Evolutionary conservation across 768 basidiomycete species (phyloP).

Genomic region (Russula earlei): DNA sequence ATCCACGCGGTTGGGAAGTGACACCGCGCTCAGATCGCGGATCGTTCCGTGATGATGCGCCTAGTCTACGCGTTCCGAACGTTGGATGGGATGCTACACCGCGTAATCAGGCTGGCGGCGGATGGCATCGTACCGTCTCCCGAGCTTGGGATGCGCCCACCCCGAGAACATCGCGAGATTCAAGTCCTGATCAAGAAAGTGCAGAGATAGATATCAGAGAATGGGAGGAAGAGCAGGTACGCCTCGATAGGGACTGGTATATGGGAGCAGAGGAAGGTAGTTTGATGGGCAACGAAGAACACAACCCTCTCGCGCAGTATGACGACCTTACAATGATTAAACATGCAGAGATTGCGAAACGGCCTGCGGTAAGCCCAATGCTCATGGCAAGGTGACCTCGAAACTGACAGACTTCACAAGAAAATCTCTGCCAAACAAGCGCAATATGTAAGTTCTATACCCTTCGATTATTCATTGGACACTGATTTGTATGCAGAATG

Average conservation of each 20-base stretch:
- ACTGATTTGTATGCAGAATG: constrained; percentile 49
- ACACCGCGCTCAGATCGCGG: constrained; percentile 53
- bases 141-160: constrained; percentile 79
- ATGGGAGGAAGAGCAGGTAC: constrained; percentile 96
- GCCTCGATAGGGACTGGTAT: constrained; percentile 94
- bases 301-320: constrained; percentile 88
- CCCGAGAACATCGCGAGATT: constrained; percentile 55
- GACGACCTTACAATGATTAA: constrained; percentile 70
- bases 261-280: constrained; percentile 82
- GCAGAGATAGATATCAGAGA: constrained; percentile 69
- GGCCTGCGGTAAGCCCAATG: constrained; percentile 49
- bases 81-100: constrained; percentile 94
- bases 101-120: constrained; percentile 45
- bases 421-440: constrained; percentile 91
- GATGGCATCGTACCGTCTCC: constrained; percentile 50
- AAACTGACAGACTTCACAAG: constrained; percentile 32
- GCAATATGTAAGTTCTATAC: constrained; percentile 67
- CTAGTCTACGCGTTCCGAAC: constrained; percentile 85
- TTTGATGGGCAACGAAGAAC: constrained; percentile 81
- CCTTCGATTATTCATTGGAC: not conserved
- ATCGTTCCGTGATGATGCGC: constrained; percentile 45
- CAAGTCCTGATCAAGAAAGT: constrained; percentile 57
- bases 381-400: not conserved
- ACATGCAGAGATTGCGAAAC: constrained; percentile 65
- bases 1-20: constrained; percentile 41